These are phyloP conservation scores for Glycine tomentella DNA, from an alignment of 306 rosid genomes.

Conservation along the genomic window DNA sequence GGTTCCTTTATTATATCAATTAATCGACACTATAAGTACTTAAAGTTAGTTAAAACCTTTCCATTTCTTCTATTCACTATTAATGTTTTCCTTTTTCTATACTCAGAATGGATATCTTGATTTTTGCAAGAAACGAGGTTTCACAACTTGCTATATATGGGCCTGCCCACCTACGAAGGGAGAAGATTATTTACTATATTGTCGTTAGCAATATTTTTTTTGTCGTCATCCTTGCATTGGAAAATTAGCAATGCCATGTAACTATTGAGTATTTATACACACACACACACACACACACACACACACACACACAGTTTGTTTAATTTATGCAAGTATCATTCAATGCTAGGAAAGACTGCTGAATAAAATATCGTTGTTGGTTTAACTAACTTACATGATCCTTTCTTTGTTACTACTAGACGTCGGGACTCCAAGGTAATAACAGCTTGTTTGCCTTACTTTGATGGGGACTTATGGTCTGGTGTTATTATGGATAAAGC, in stretches of 20 bases:
- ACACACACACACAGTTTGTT: no score
- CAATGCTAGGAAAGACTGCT: constrained; percentile 61
- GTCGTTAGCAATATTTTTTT: not conserved
- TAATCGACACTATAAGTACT: no score
- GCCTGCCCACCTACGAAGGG: no score
- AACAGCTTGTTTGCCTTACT: constrained; percentile 69
- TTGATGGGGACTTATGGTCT: constrained; percentile 78
- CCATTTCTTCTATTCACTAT: no score
- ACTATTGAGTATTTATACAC: not conserved
- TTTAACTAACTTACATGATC: constrained; percentile 61
- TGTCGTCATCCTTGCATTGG: not conserved
- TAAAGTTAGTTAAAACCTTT: no score
- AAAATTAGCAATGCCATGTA: constrained; percentile 20
- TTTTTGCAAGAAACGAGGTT: no score
- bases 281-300: no score
- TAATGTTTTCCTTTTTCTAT: no score
- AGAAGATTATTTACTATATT: no score
- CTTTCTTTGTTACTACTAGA: constrained; percentile 55
- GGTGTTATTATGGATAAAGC: constrained; percentile 54
- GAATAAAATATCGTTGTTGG: constrained; percentile 64
- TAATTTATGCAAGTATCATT: constrained; percentile 58
- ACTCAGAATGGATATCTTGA: no score
- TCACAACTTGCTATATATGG: no score
- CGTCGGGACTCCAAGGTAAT: constrained; percentile 57
- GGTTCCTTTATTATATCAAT: no score